These are phyloP conservation scores for Teunomyces pallodes DNA, from an alignment of 805 yeast species.

Conservation along the genomic window DNA sequence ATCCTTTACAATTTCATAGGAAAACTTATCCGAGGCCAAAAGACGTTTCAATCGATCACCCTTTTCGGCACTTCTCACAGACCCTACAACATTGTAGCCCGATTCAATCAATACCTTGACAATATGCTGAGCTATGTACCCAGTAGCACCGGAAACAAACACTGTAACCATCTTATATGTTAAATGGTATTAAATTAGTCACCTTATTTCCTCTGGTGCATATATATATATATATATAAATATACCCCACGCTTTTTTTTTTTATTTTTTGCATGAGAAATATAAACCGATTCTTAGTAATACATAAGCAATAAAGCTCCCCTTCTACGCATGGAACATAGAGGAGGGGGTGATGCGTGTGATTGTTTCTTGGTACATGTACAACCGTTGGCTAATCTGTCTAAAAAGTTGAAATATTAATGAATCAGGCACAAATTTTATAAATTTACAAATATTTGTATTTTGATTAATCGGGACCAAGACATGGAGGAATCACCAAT, in stretches of 20 bases:
- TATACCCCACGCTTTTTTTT: background rate
- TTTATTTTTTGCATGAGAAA: background rate
- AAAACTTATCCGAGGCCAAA: constrained; percentile 14
- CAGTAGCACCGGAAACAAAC: constrained; percentile 32
- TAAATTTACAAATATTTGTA: too few relatives aligned
- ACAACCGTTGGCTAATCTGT: too few relatives aligned
- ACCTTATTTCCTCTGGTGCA: too few relatives aligned
- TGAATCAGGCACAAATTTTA: too few relatives aligned
- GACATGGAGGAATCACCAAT: too few relatives aligned
- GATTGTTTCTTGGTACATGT: too few relatives aligned
- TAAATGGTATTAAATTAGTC: too few relatives aligned
- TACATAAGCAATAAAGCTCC: background rate
- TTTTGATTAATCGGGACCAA: too few relatives aligned
- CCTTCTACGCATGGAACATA: background rate
- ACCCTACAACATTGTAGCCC: constrained; percentile 49
- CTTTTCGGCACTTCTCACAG: constrained; percentile 39
- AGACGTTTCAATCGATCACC: constrained; percentile 17
- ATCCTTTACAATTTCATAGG: constrained; percentile 33
- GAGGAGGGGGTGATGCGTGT: background rate
- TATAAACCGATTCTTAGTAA: background rate
- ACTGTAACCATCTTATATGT: constrained; percentile 9
- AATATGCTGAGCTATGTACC: constrained; percentile 29
- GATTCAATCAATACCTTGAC: constrained; percentile 23
- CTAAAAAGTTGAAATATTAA: background rate
- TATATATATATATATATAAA: too few relatives aligned